Conservation (phyloP, 2,329 filamentous ascomycete species). For the Magnaporthiopsis poae region DNA sequence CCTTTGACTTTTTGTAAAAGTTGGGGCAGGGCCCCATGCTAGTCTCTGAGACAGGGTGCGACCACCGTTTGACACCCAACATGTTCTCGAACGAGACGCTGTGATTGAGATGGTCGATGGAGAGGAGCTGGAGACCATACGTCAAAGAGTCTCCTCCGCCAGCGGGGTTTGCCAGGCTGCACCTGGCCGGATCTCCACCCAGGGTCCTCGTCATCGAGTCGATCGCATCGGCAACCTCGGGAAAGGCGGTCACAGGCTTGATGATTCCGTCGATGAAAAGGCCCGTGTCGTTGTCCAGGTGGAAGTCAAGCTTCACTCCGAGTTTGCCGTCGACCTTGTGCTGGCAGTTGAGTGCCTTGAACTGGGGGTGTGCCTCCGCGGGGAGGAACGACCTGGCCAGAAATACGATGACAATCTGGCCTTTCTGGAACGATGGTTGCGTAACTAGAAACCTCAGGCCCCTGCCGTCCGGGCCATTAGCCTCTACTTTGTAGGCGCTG, state of each 20-base stretch:
- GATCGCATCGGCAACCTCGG: conserved; percentile 10
- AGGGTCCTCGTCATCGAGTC: conserved; percentile 1
- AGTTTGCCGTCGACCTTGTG: background rate
- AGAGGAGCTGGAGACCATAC: background rate
- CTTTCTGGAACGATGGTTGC: background rate
- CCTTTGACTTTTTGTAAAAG: conserved; percentile 18
- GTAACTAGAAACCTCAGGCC: background rate
- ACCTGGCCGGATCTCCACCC: background rate
- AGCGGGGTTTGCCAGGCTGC: too few species aligned
- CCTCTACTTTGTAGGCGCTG: background rate
- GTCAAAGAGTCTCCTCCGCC: too few species aligned
- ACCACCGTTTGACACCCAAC: conserved; percentile 3
- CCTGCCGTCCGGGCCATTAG: background rate
- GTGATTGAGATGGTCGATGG: background rate
- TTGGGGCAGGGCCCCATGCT: conserved; percentile 12
- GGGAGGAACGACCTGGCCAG: conserved; percentile 1
- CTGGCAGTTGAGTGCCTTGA: background rate
- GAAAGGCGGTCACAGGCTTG: conserved; percentile 10
- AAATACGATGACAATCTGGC: background rate
- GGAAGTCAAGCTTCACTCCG: background rate
- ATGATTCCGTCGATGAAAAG: background rate
- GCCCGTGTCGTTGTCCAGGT: background rate
- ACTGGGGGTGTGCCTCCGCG: background rate
- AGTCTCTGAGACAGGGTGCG: background rate
- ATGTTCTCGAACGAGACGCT: conserved; percentile 7